Base-by-base conservation (phyloP, 2,329 filamentous ascomycete genomes). In the Diaporthe aspalathi region DNA sequence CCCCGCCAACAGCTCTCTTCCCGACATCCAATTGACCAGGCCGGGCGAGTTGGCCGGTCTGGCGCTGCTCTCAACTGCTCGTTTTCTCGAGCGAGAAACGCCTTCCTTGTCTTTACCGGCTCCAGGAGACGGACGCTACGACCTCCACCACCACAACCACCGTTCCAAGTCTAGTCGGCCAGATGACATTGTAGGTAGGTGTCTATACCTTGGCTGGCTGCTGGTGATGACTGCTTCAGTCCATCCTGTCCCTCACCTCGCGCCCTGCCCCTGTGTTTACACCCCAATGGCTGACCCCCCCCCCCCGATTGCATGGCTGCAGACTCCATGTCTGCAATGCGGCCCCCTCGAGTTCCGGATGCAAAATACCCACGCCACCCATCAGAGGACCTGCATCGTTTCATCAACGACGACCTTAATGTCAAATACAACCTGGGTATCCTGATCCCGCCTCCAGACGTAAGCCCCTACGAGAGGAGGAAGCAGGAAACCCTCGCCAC, bases 351-450 rank as follows among this genome's bases (percentile, higher is more conserved):
- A 22, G 47, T 12, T n/a, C 27, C n/a, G 27, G 54, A 56, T 17
- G 32, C 12, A 3, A 2, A 38, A 38, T 12, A 50, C 14, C 29
- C 54, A 50, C 54, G 32, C 20, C 54, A 70, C 63, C 68, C 62
- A 5, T 54, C 62, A 22, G 62, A 70, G 12, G 68, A 63, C 12
- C 27, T 68, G 24, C 65, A 65, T 53, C 68, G 68, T 5, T 74
- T 75, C 16, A 72, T 79, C 14, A 70, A 70, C 0, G 20, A 56
- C 5, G 20, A 56, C 5, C 68, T 81, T 6, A 80, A 81, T 57
- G 45, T 45, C 12, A 69, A 73, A 6, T 80, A 79, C 57, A 74
- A 73, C 20, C 69, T 81, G 1, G 78, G 75, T 22, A 63, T 80
- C 5, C 49, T 65, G 3, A 68, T 78, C 1, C 70, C 74, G 3